Evolutionary conservation across 2,329 filamentous ascomycete genomes (phyloP).

Genomic region (Phoma sp.): DNA sequence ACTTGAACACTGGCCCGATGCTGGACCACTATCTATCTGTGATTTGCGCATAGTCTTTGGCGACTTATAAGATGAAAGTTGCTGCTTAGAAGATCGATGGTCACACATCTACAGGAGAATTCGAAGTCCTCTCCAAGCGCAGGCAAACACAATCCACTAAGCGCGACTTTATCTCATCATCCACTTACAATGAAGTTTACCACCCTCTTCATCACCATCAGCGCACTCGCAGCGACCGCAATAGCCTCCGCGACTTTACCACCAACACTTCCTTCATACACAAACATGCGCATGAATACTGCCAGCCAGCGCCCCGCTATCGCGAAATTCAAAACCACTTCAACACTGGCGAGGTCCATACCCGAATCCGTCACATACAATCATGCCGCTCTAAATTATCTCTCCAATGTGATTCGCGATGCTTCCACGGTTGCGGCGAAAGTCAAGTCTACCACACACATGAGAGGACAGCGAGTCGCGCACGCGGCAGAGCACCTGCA

Average conservation of each 20-base stretch:
- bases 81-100: not conserved
- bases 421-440: not conserved
- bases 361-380: not conserved
- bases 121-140: not conserved
- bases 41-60: not conserved
- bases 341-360: not conserved
- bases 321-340: not conserved
- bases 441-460: not conserved
- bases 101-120: not conserved
- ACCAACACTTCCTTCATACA: not conserved
- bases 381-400: not conserved
- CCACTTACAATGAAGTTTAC: not conserved
- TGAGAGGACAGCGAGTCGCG: not conserved
- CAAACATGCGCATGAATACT: slow-evolving; percentile 2
- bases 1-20: not conserved
- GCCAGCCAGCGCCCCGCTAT: not conserved
- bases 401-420: not conserved
- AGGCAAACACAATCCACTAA: not conserved
- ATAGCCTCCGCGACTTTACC: not conserved
- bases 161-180: not conserved
- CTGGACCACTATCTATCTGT: not conserved
- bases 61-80: slow-evolving; percentile 1
- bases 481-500: too few species aligned
- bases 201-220: not conserved
- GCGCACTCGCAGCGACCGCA: not conserved